Evolutionary conservation across 2,329 filamentous ascomycete genomes (phyloP).

Genomic region (Pezicula neosporulosa): DNA sequence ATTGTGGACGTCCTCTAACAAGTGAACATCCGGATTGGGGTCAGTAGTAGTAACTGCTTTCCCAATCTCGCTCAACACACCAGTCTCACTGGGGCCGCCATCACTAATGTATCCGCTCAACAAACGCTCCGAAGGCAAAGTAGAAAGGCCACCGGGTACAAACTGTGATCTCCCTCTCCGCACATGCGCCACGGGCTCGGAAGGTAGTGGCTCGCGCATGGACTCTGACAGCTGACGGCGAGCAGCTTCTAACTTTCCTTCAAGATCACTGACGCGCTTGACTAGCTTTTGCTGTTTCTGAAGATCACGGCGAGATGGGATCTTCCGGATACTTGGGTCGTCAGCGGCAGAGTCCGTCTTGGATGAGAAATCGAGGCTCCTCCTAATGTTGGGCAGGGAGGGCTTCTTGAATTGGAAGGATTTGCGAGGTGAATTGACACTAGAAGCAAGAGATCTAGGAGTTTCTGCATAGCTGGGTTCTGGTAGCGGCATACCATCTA

Average conservation of each 20-base stretch:
- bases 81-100: slow-evolving; percentile 5
- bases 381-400: slow-evolving; percentile 17
- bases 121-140: slow-evolving; percentile 41
- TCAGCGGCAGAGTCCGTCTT: slow-evolving; percentile 22
- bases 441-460: slow-evolving; percentile 11
- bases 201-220: slow-evolving; percentile 34
- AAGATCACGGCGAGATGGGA: slow-evolving; percentile 53
- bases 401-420: slow-evolving; percentile 19
- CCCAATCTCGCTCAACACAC: slow-evolving; percentile 11
- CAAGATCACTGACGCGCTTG: slow-evolving; percentile 58
- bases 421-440: slow-evolving; percentile 12
- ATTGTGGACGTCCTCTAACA: no score
- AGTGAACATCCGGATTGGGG: not conserved
- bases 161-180: slow-evolving; percentile 31
- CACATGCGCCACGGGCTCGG: slow-evolving; percentile 18
- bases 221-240: slow-evolving; percentile 49
- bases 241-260: slow-evolving; percentile 52
- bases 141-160: slow-evolving; percentile 37
- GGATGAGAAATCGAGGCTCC: slow-evolving; percentile 12
- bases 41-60: slow-evolving; percentile 11
- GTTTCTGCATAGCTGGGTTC: slow-evolving; percentile 7
- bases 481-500: slow-evolving; percentile 13
- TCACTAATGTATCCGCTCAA: slow-evolving; percentile 29
- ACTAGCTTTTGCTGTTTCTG: slow-evolving; percentile 52
- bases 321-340: slow-evolving; percentile 35